Conservation (phyloP, 768 basidiomycete species). For the Serendipita sp. region DNA sequence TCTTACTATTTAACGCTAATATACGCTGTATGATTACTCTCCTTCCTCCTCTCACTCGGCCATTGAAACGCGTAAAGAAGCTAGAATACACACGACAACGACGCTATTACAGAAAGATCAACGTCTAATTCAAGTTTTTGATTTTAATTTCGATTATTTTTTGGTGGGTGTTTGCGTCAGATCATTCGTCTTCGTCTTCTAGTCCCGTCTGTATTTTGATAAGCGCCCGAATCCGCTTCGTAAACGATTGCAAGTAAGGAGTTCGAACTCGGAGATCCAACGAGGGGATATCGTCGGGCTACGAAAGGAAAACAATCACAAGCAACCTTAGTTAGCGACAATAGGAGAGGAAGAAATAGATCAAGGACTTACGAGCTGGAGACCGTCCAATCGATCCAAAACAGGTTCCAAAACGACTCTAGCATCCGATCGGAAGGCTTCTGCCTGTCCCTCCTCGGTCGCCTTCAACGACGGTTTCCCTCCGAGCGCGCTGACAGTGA, state of each 20-base stretch:
- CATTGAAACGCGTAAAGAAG: background rate
- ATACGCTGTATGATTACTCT: background rate
- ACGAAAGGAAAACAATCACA: background rate
- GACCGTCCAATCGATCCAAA: conserved; percentile 34
- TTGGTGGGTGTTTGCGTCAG: background rate
- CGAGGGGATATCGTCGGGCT: conserved; percentile 26
- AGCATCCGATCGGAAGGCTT: conserved; percentile 40
- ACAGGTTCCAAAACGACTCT: conserved; percentile 37
- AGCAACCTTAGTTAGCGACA: background rate
- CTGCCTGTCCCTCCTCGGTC: conserved; percentile 22
- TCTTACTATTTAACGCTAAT: background rate
- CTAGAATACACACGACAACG: too few species aligned
- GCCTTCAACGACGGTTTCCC: background rate
- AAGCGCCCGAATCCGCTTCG: background rate
- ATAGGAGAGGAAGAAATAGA: background rate
- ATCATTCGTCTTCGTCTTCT: conserved; percentile 1
- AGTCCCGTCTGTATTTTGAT: background rate
- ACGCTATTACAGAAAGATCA: too few species aligned
- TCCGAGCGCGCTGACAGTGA: conserved; percentile 2
- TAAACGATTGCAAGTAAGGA: conserved; percentile 38
- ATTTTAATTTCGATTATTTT: too few species aligned
- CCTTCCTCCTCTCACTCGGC: background rate
- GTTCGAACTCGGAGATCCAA: conserved; percentile 39
- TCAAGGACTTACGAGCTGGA: conserved; percentile 31
- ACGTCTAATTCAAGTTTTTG: too few species aligned